Conservation (phyloP, 164 flowering plant genomes). For the Chloranthus sessilifolius region DNA sequence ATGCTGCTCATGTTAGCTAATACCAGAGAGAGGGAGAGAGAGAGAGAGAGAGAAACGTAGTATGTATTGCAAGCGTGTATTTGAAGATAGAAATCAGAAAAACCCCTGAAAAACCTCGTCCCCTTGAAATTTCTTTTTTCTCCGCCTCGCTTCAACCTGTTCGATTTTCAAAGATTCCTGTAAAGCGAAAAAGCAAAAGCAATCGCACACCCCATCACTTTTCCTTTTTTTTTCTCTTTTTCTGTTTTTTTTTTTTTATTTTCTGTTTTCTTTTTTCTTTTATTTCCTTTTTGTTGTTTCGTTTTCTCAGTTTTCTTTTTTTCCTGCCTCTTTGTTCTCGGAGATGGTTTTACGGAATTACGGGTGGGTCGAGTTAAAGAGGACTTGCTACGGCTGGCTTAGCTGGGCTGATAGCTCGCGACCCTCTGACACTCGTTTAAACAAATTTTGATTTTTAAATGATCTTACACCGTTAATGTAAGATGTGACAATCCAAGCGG, state of each 20-base stretch:
- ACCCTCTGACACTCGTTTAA: background rate
- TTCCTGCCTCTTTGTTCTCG: background rate
- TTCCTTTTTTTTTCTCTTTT: background rate
- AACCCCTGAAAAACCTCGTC: constrained; percentile 26
- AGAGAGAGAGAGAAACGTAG: background rate
- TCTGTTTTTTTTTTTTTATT: background rate
- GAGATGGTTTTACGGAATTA: background rate
- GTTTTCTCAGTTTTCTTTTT: background rate
- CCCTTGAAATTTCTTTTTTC: background rate
- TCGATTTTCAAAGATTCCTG: constrained; percentile 25
- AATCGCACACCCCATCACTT: constrained; percentile 4
- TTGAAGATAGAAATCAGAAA: background rate
- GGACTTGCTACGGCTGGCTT: background rate
- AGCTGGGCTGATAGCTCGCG: background rate
- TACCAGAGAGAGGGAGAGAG: constrained; percentile 5
- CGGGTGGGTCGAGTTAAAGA: background rate
- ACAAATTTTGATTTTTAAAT: background rate
- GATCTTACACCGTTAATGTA: background rate
- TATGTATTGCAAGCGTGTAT: too few species aligned
- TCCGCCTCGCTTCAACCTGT: background rate
- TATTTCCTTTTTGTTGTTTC: background rate
- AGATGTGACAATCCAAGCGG: too few species aligned
- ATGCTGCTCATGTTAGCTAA: constrained; percentile 16
- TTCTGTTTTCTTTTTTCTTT: background rate
- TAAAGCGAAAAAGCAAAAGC: constrained; percentile 22